phyloP scores from a whole-genome alignment of 768 basidiomycete genomes.

The Suillus decipiens region DNA sequence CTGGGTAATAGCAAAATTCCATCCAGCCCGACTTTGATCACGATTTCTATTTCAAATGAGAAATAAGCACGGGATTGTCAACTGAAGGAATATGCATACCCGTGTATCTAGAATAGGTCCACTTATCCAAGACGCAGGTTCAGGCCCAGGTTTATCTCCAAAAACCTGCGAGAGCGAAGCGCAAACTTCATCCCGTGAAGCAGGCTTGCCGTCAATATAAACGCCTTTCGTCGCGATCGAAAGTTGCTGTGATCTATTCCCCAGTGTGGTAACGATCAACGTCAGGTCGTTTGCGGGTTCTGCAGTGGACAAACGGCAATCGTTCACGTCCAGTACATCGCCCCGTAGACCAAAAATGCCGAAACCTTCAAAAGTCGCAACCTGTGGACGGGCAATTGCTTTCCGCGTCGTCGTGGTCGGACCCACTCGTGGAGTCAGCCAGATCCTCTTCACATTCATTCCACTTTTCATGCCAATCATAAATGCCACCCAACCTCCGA shows the following conservation, averaged over 20 bases:
- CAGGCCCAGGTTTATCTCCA: background rate
- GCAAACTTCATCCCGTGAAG: slow-evolving; percentile 20
- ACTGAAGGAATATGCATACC: background rate
- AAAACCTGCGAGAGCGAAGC: slow-evolving; percentile 19
- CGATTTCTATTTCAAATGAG: background rate
- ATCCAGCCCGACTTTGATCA: background rate
- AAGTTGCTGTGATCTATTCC: background rate
- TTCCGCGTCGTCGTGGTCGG: background rate
- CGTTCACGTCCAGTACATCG: slow-evolving; percentile 4
- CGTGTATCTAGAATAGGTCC: slow-evolving; percentile 5
- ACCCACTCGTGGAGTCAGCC: slow-evolving; percentile 27
- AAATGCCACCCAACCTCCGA: slow-evolving; percentile 32
- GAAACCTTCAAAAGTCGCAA: slow-evolving; percentile 15
- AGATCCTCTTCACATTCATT: slow-evolving; percentile 31
- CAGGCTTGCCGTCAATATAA: slow-evolving; percentile 26
- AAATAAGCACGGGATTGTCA: background rate
- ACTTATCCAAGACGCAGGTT: background rate
- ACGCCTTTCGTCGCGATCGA: slow-evolving; percentile 23
- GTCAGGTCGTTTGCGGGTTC: slow-evolving; percentile 4
- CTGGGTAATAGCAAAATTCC: background rate
- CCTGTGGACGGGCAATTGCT: background rate
- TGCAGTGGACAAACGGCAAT: slow-evolving; percentile 7
- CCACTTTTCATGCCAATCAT: slow-evolving; percentile 29
- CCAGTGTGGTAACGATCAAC: background rate
- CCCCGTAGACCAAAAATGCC: slow-evolving; percentile 18